Conservation (phyloP, 805 yeast genomes). For the Wickerhamomyces queroliae region DNA sequence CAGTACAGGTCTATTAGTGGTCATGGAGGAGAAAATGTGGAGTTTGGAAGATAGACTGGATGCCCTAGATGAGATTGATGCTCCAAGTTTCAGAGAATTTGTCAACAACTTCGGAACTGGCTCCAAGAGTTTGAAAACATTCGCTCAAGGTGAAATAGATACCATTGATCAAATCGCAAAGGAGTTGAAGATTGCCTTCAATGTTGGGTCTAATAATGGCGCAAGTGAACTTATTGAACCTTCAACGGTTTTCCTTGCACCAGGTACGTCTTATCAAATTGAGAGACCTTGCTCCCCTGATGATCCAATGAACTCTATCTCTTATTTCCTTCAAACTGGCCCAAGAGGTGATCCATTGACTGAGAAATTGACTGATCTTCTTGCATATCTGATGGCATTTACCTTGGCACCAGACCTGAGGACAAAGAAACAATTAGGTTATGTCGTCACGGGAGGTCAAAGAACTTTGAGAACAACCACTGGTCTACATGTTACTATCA, state of each 20-base stretch:
- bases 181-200: slow-evolving; percentile 5
- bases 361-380: slow-evolving; percentile 38
- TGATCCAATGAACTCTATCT: slow-evolving; percentile 49
- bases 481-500: slow-evolving; percentile 53
- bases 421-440: slow-evolving; percentile 54
- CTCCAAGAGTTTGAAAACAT: slow-evolving; percentile 31
- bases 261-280: slow-evolving; percentile 30
- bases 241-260: slow-evolving; percentile 32
- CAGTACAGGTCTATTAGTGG: slow-evolving; percentile 41
- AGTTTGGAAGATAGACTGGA: slow-evolving; percentile 47
- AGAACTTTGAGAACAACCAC: slow-evolving; percentile 43
- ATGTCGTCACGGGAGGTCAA: slow-evolving; percentile 52
- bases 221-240: slow-evolving; percentile 17
- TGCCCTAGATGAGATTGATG: slow-evolving; percentile 45
- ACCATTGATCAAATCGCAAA: neutral
- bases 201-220: too few species aligned
- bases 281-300: slow-evolving; percentile 28
- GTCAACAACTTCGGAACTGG: slow-evolving; percentile 21
- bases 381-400: slow-evolving; percentile 40
- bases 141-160: slow-evolving; percentile 44
- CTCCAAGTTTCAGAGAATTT: slow-evolving; percentile 27
- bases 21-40: slow-evolving; percentile 54
- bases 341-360: slow-evolving; percentile 27
- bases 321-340: slow-evolving; percentile 55
- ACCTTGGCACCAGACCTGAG: slow-evolving; percentile 43